Evolutionary conservation across 2,329 filamentous ascomycete species (phyloP), one percentile per base, ranked within the genome.

Genomic region (Aspergillus calidoustus): DNA sequence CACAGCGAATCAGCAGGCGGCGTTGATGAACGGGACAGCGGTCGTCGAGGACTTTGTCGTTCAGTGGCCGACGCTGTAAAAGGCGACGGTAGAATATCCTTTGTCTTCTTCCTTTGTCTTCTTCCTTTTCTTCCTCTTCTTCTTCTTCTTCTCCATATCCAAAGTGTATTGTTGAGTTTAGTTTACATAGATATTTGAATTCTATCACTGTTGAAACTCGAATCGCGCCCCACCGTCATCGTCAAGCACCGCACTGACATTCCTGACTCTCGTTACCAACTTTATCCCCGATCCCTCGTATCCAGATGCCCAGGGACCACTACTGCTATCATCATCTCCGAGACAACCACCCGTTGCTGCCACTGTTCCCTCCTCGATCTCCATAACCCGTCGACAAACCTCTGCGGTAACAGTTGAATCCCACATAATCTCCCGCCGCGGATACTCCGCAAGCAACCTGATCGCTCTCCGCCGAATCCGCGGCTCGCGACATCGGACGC

Each of bases 1-100:
- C 23, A 54, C 57, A 4, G 49, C 38, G 28, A 34, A 46, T 7
- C 57, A 59, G n/a, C 46, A 54, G 25, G 23, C 25, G n/a, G 49
- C 57, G 1, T 11, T 59, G 23, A 1, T 54, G 17, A 59, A 59
- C 43, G 56, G 49, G 4, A 59, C 57, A 1, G 57, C 57, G 8
- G 23, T 54, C 3, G 57, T 59, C n/a, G 43, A 47, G 4, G 48
- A 54, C n/a, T 59, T 59, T 23, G 22, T 53, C n/a, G 46, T 48
- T 5, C 22, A 7, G n/a, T 48, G 46, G 46, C 46, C 46, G 9
- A 11, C 34, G 5, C 34, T 41, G 6, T 41, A 41, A 11, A 8
- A 8, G 15, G 31, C 8, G 31, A 11, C 31, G 5, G 31, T 38
- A 38, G 5, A 9, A 38, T 38, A 7, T 13, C 7, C 15, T 38